Conservation (phyloP, 306 rosid genomes). For the Acacia melanoxylon region DNA sequence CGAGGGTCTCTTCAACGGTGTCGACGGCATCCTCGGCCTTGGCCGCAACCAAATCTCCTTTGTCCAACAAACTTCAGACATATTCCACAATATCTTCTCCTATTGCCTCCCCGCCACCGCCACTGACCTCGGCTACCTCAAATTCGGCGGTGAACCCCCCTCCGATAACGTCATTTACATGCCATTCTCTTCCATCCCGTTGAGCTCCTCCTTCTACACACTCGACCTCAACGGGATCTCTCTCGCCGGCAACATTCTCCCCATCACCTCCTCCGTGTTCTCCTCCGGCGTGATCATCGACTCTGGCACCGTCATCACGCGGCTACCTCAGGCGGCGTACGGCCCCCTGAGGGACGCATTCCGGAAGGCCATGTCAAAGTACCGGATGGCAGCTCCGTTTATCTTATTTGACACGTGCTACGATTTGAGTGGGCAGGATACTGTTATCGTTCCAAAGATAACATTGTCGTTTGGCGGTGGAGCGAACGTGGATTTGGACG, state of each 20-base stretch:
- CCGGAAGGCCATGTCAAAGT: background rate
- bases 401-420: conserved; percentile 21
- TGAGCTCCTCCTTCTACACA: background rate
- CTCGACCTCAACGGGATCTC: background rate
- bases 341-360: background rate
- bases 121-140: background rate
- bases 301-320: background rate
- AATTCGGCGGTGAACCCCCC: background rate
- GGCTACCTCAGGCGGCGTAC: background rate
- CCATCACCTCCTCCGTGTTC: background rate
- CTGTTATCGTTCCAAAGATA: background rate
- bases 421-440: background rate
- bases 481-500: background rate
- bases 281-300: background rate
- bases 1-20: background rate
- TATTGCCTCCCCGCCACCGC: background rate
- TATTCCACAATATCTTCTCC: background rate
- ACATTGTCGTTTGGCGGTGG: background rate
- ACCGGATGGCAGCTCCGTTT: background rate
- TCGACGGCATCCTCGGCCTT: no score
- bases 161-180: background rate
- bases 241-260: background rate
- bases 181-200: background rate
- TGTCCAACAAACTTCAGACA: background rate
- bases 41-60: background rate